Base-by-base conservation (phyloP, 2,329 filamentous ascomycete genomes). In the Fusarium graminum region DNA sequence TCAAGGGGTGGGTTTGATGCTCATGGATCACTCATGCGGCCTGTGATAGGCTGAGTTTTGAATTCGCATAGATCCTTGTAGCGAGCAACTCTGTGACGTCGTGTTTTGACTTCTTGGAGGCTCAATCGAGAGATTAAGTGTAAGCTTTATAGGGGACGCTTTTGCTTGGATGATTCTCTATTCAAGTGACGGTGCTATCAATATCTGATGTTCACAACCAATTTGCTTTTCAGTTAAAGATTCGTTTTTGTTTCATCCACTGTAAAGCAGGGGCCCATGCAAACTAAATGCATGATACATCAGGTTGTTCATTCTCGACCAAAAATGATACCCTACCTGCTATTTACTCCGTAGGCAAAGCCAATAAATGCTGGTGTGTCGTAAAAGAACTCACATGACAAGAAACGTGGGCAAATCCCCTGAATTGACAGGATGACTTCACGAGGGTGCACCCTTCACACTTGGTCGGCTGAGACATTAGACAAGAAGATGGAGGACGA, bases 391-490 rank as follows among this genome's bases (percentile, higher is more conserved):
- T 44, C 65, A 65, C 49, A 53, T 58, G 60, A 68, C 42, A 32
- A 42, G 51, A 45, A 67, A 67, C 65, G 65, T 67, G 65, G 65
- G 65, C 47, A 65, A 62, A 68, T 66, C 55, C 60, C 65, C 65
- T 67, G 65, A 62, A 67, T 62, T 65, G 60, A 67, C 60, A 67
- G 65, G 65, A 52, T 43, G 41, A 30, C 38, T 41, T 65, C 60
- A 58, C 39, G 16, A 61, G 41, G 45, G 29, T 40, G 47, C 65
- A 62, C 30, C 65, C 60, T 62, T 47, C 49, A 47, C 52, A 43
- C 19, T 39, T 19, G 29, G 34, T 29, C 34, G 38, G 49, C 63
- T 68, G 65, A 68, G 65, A 65, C 65, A 67, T 6, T 19, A 17
- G 26, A 51, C 19, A 34, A 51, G 39, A 41, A 44, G 34, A 43